Evolutionary conservation across 495 filamentous ascomycete species (phyloP), one percentile per base, ranked within the genome.

Genomic region (Neurospora sp.): DNA sequence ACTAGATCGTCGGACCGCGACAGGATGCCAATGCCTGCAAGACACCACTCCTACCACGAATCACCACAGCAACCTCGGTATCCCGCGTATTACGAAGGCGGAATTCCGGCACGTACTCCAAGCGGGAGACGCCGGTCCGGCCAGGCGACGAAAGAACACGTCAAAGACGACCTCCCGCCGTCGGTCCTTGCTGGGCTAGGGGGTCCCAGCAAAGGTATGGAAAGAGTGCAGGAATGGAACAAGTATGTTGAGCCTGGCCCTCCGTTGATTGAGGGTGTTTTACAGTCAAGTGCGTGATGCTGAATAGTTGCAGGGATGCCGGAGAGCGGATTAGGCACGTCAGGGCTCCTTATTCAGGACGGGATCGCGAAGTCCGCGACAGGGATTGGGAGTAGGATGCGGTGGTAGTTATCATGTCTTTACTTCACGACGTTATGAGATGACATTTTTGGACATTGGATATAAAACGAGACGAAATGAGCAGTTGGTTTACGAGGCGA

Each of bases 171-270:
- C 40, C 69, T 69, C n/a, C 81, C 82, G 14, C 78, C 79, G 40
- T 85, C 84, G 31, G 79, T 82, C 35, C 80, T 85, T 42, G 85
- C 85, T 10, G 85, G 85, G 0, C 80, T 86, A 14, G 81, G 80
- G 12, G 85, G 85, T 10, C 79, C 80, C 14, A 83, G 83, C 14
- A 78, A 83, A 46, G 85, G 85, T 8, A 80, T 84, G 81, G 79
- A 84, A 74, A 79, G 85, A 2, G 85, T 86, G 4, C 79, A 74
- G 44, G 84, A 86, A 75, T 86, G 85, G 85, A 77, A 82, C 38
- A 82, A 81, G 54, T 84, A 84, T 76, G 83, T 86, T 48, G 85
- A 84, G 74, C 77, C 81, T 27, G 83, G 81, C 37, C 10, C 48
- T 39, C 78, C 81, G 11, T 78, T 81, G 18, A 76, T 70, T 27